Percentiles rank a stretch among this genome's conserved stretches.
Evolutionary conservation across 495 filamentous ascomycete species (phyloP).

Genomic region (Sporormia fimetaria): DNA sequence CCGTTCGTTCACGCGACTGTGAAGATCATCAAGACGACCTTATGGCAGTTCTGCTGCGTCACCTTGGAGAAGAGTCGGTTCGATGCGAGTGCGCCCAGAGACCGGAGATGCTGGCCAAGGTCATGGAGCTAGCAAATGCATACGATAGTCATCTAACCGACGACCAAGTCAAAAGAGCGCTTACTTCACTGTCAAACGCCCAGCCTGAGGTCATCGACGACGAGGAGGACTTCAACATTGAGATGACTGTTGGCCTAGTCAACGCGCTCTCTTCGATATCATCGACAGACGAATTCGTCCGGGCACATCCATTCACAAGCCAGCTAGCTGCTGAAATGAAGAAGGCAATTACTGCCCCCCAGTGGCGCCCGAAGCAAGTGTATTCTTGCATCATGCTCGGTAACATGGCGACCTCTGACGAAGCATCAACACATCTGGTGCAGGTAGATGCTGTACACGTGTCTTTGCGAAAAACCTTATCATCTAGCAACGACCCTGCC

Average conservation of each 20-base stretch:
- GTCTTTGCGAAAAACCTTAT: constrained; percentile 12
- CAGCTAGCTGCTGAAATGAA: constrained; percentile 11
- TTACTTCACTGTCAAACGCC: constrained; percentile 4
- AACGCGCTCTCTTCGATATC: constrained; percentile 17
- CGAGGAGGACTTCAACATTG: constrained; percentile 7
- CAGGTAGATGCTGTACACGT: constrained; percentile 11
- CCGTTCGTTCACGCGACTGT: constrained; percentile 7
- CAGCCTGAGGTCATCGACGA: constrained; percentile 4
- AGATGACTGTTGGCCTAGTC: constrained; percentile 13
- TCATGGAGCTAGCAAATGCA: constrained; percentile 15
- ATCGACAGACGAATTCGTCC: constrained; percentile 19
- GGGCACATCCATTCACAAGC: constrained; percentile 1
- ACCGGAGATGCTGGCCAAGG: constrained; percentile 4
- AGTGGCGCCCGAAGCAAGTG: too few species aligned
- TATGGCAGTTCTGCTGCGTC: constrained; percentile 13
- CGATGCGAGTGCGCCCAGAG: too few species aligned
- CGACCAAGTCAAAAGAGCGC: constrained; percentile 8
- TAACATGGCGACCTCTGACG: constrained; percentile 22
- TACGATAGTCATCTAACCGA: constrained; percentile 7
- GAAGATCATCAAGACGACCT: constrained; percentile 20
- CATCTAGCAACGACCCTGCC: constrained; percentile 3
- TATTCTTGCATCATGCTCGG: constrained; percentile 21
- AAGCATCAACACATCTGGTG: constrained; percentile 14
- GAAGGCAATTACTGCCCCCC: too few species aligned
- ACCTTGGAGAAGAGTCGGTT: too few species aligned